phyloP scores from a whole-genome alignment of 2,329 filamentous ascomycete species.

The Xylaria sp. region DNA sequence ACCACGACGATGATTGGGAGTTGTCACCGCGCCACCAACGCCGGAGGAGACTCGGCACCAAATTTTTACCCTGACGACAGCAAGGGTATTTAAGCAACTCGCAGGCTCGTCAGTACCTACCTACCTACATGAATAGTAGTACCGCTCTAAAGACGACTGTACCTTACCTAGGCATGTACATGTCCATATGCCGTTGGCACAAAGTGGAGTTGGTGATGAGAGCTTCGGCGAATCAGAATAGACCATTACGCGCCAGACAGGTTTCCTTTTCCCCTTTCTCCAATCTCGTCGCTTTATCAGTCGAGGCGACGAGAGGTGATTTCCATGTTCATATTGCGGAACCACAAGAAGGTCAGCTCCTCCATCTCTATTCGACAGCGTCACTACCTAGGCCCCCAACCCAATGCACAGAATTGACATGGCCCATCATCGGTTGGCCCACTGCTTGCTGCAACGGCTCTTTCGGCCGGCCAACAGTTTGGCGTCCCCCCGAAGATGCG shows the following conservation, averaged over 20 bases:
- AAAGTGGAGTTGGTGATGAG: slow-evolving; percentile 8
- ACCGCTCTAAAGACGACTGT: no score
- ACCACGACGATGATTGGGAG: slow-evolving; percentile 25
- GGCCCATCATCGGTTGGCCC: slow-evolving; percentile 11
- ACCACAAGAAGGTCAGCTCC: slow-evolving; percentile 8
- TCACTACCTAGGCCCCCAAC: slow-evolving; percentile 5
- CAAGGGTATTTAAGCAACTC: slow-evolving; percentile 3
- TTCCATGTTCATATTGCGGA: slow-evolving; percentile 15
- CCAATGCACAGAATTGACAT: slow-evolving; percentile 11
- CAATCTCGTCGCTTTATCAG: slow-evolving; percentile 19
- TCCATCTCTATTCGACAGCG: slow-evolving; percentile 16
- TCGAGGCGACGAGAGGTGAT: slow-evolving; percentile 11
- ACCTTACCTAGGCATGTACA: no score
- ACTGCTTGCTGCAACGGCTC: slow-evolving; percentile 4
- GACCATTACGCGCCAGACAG: slow-evolving; percentile 21
- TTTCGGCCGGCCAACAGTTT: slow-evolving; percentile 3
- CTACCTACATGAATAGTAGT: no score
- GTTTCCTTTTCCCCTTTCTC: slow-evolving; percentile 4
- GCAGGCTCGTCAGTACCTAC: background rate
- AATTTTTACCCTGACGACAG: slow-evolving; percentile 1
- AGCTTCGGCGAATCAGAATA: slow-evolving; percentile 16
- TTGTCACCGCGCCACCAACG: slow-evolving; percentile 17
- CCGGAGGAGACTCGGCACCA: slow-evolving; percentile 7
- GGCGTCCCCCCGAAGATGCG: slow-evolving; percentile 12
- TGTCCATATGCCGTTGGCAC: background rate